Percentiles rank a stretch among this genome's conserved stretches.
These are phyloP conservation scores for Capronia coronata DNA, from an alignment of 2,329 filamentous ascomycete species.

Conservation along the genomic window DNA sequence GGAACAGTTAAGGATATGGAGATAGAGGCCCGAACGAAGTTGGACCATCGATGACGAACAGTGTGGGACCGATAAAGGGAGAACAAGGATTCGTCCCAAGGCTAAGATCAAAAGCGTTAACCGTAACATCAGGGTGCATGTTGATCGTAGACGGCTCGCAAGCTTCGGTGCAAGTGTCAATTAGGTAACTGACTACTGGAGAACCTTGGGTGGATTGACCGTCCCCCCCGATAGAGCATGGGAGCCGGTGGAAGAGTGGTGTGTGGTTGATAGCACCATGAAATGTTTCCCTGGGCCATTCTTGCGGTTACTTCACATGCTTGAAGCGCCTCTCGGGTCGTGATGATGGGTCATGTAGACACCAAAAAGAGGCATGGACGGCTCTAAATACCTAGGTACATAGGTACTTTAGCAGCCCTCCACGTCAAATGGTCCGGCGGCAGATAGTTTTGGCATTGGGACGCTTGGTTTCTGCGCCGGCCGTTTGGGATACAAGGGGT, in stretches of 20 bases:
- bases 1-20: background rate
- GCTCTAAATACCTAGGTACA: background rate
- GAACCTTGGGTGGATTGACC: too few species aligned
- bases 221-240: too few species aligned
- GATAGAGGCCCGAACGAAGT: background rate
- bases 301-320: background rate
- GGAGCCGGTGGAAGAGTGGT: background rate
- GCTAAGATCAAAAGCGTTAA: background rate
- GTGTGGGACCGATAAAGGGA: background rate
- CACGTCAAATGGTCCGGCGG: too few species aligned
- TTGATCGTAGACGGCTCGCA: background rate
- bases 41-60: conserved; percentile 7
- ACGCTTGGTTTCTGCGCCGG: too few species aligned
- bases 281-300: background rate
- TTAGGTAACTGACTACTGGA: too few species aligned
- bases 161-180: too few species aligned
- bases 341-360: background rate
- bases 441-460: too few species aligned
- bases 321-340: background rate
- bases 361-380: too few species aligned
- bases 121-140: background rate
- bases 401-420: too few species aligned
- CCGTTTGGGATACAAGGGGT: background rate
- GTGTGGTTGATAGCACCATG: too few species aligned
- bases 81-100: background rate